Evolutionary conservation across 306 rosid genomes (phyloP).

Genomic region (Fagus sylvatica): DNA sequence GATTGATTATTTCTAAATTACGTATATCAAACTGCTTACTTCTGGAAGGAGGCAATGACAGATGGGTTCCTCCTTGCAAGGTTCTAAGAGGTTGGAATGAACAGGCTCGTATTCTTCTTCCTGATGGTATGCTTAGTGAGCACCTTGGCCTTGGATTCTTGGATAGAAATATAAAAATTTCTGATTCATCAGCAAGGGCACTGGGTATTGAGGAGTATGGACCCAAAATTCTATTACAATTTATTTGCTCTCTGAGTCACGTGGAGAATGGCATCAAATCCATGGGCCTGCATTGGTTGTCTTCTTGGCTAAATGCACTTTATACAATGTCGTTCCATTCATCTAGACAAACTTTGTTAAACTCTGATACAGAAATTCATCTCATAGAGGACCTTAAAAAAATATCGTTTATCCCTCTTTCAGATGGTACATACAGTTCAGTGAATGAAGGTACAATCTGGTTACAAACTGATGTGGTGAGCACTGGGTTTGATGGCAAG

Average conservation of each 20-base stretch:
- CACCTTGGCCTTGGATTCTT: conserved; percentile 88
- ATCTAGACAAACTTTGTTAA: conserved; percentile 37
- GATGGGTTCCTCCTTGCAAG: conserved; percentile 90
- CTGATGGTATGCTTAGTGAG: conserved; percentile 55
- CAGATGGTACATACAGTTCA: conserved; percentile 80
- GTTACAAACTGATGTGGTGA: conserved; percentile 58
- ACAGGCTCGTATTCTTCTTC: conserved; percentile 64
- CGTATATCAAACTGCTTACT: conserved; percentile 79
- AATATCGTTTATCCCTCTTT: conserved; percentile 75
- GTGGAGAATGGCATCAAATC: conserved; percentile 46
- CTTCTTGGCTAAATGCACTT: conserved; percentile 62
- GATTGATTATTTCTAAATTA: conserved; percentile 66
- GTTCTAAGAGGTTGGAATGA: conserved; percentile 89
- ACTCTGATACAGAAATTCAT: conserved; percentile 46
- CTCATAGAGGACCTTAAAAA: conserved; percentile 48
- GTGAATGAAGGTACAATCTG: conserved; percentile 78
- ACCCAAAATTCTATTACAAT: conserved; percentile 60
- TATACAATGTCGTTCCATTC: conserved; percentile 46
- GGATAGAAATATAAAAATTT: conserved; percentile 54
- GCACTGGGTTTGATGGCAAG: conserved; percentile 52
- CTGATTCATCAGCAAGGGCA: conserved; percentile 69
- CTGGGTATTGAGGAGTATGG: conserved; percentile 89
- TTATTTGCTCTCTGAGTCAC: conserved; percentile 55
- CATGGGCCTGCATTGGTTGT: conserved; percentile 74
- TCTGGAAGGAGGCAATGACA: conserved; percentile 60